Base-by-base conservation (phyloP, 495 filamentous ascomycete species). In the Hyaloscypha bicolor region DNA sequence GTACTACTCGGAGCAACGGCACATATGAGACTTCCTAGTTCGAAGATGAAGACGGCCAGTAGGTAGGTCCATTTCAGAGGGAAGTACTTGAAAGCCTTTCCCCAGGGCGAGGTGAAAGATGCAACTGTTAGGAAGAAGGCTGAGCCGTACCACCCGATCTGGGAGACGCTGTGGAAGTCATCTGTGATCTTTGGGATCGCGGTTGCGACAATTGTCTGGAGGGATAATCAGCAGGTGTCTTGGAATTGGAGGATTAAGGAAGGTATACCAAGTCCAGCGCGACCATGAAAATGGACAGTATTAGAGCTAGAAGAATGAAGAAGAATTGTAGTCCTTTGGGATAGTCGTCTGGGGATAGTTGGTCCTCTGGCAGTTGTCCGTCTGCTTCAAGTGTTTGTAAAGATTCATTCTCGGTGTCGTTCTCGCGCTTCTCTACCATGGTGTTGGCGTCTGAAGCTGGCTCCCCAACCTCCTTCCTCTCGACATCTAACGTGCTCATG, bases 21-120 rank as follows among this genome's bases (percentile, higher is more conserved):
- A 59, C 85, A 88, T 30, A 88, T 62, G 16, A 85, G 71, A n/a
- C 84, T 86, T 6, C 86, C 86, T 35, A 84, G 35, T 68, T 84
- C 80, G 72, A 85, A 86, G 48, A 85, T 64, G 32, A 76, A 63
- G 48, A 84, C 77, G 57, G 79, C 81, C 39, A 69, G 53, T 16
- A 87, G 71, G 63, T 82, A 86, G 3, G 77, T 71, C 45, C 67
- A 76, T 74, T 89, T 85, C 22, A 83, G 72, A 25, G 76, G 70
- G 65, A 76, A 80, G 45, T 73, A 75, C 61, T 66, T 65, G 55
- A 37, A 71, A 1, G 51, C 22, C 31, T 71, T 71, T 25, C 69
- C 69, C 77, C 79, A 79, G 11, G 73, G 67, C 22, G 83, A 79
- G 70, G 85, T 82, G 60, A 86, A 81, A 0, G 42, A 25, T 9